Evolutionary conservation across 768 basidiomycete species (phyloP).

Genomic region (Lactarius sanguifluus): DNA sequence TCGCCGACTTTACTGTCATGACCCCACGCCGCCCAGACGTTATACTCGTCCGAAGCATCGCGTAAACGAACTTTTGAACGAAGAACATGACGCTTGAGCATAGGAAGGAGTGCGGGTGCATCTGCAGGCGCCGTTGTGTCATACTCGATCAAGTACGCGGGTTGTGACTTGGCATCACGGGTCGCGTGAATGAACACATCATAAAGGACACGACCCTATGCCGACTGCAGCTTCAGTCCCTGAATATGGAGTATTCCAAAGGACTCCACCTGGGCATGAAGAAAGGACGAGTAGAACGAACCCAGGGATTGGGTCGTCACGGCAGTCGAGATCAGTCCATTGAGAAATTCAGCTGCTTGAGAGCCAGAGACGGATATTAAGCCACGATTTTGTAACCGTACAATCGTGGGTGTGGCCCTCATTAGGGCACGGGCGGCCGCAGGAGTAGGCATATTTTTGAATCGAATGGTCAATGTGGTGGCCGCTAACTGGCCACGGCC

Average conservation of each 20-base stretch:
- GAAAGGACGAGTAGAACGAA: conserved; percentile 68
- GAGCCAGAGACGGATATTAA: conserved; percentile 77
- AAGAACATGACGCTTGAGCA: conserved; percentile 82
- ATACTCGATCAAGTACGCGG: conserved; percentile 69
- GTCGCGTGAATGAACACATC: conserved; percentile 83
- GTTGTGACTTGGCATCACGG: conserved; percentile 42
- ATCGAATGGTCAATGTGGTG: neutral
- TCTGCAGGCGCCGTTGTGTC: conserved; percentile 50
- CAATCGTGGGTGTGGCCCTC: conserved; percentile 45
- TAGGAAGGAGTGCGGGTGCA: conserved; percentile 57
- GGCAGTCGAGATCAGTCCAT: conserved; percentile 64
- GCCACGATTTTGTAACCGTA: conserved; percentile 62
- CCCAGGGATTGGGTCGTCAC: conserved; percentile 45
- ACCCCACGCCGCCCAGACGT: conserved; percentile 84
- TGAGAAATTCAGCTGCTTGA: conserved; percentile 78
- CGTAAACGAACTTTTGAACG: conserved; percentile 85
- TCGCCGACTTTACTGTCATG: conserved; percentile 42
- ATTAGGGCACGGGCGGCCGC: conserved; percentile 44
- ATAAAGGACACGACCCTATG: conserved; percentile 83
- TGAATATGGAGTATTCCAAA: conserved; percentile 15
- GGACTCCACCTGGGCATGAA: conserved; percentile 71
- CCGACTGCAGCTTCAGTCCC: conserved; percentile 25
- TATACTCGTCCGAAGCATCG: conserved; percentile 75
- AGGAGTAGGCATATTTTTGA: conserved; percentile 37
- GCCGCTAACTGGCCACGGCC: neutral